Percentiles rank a stretch among this genome's conserved stretches.
Conservation (phyloP, 164 flowering plant species). For the Kalanchoe fedtschenkoi region DNA sequence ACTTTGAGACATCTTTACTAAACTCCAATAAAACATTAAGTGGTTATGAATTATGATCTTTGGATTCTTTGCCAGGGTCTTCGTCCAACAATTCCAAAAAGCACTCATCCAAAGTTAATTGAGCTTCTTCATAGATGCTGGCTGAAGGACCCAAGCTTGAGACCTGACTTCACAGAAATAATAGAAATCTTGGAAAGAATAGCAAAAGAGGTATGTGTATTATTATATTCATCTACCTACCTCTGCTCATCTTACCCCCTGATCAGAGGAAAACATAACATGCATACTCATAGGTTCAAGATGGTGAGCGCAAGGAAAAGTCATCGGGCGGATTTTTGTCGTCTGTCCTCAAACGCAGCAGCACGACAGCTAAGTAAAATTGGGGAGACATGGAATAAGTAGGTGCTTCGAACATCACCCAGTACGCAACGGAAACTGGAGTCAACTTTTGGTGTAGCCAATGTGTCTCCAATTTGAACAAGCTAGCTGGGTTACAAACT, state of each 20-base stretch:
- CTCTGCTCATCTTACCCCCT: neutral
- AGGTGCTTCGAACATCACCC: neutral
- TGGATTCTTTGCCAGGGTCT: conserved; percentile 29
- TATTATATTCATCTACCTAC: neutral
- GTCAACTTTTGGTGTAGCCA: neutral
- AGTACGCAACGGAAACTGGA: neutral
- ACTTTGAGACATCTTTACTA: too few species aligned
- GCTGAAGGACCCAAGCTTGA: conserved; percentile 34
- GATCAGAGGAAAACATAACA: neutral
- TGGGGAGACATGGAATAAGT: neutral
- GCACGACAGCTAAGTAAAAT: neutral
- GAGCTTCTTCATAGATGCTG: conserved; percentile 33
- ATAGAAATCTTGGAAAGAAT: conserved; percentile 27
- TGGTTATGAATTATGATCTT: neutral
- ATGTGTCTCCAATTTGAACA: neutral
- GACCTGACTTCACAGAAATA: conserved; percentile 57
- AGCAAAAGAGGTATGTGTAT: conserved; percentile 28
- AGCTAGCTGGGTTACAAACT: too few species aligned
- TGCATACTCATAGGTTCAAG: conserved; percentile 24
- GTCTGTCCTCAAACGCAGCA: conserved; percentile 7
- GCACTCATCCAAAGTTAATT: conserved; percentile 25
- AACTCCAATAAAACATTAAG: neutral
- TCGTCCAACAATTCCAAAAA: conserved; percentile 45
- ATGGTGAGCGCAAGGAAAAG: conserved; percentile 31
- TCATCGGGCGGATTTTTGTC: conserved; percentile 35